phyloP scores from a whole-genome alignment of 805 yeast genomes.

The Kockiozyma suomiensis region DNA sequence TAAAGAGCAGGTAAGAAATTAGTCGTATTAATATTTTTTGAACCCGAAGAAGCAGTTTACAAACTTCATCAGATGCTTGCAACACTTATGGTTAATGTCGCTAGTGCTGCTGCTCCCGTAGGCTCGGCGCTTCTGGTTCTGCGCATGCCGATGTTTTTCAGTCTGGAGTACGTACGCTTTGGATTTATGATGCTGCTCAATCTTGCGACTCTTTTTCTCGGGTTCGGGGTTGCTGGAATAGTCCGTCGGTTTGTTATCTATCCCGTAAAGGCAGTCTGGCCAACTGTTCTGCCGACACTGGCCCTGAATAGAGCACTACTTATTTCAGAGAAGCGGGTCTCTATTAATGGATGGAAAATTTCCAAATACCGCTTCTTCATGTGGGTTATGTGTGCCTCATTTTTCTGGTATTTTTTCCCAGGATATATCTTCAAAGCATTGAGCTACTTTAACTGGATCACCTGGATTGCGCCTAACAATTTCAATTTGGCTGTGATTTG shows the following conservation, averaged over 20 bases:
- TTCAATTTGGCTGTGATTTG: constrained; percentile 63
- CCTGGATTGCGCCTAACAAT: constrained; percentile 64
- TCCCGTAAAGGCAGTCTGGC: constrained; percentile 69
- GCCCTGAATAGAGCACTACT: constrained; percentile 38
- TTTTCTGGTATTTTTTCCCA: constrained; percentile 62
- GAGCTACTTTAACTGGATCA: constrained; percentile 59
- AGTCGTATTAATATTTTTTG: too few relatives aligned
- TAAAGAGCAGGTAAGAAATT: too few relatives aligned
- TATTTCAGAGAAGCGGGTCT: constrained; percentile 32
- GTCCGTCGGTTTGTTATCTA: constrained; percentile 59
- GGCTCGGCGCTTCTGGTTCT: constrained; percentile 8
- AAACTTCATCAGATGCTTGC: too few relatives aligned
- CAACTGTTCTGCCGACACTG: constrained; percentile 58
- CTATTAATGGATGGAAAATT: constrained; percentile 62
- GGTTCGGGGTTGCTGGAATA: constrained; percentile 67
- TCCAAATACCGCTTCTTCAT: constrained; percentile 56
- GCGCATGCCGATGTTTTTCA: constrained; percentile 38
- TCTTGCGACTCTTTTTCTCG: constrained; percentile 56
- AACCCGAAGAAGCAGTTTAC: too few relatives aligned
- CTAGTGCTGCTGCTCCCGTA: neutral
- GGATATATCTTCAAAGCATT: constrained; percentile 61
- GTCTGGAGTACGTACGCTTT: constrained; percentile 51
- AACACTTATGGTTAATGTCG: constrained; percentile 45
- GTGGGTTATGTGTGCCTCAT: constrained; percentile 42
- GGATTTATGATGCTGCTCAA: constrained; percentile 50